Conservation (phyloP, 2,329 filamentous ascomycete species). For the Metarhizium album region DNA sequence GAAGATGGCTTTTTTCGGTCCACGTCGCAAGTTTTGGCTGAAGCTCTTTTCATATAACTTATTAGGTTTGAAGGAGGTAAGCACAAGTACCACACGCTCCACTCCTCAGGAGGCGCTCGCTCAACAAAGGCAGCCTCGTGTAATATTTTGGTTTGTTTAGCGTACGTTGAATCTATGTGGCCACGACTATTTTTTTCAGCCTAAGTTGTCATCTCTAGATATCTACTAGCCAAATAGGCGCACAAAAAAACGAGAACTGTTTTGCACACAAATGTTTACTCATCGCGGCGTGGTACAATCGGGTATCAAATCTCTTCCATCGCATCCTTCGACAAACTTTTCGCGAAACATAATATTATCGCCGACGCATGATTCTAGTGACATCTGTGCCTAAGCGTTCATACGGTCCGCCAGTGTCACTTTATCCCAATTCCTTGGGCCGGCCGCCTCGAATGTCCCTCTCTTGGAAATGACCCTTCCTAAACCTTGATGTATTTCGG, state of each 20-base stretch:
- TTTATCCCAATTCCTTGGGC: conserved; percentile 41
- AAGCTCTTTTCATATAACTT: no score
- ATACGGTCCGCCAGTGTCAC: conserved; percentile 20
- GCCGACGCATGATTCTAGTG: background rate
- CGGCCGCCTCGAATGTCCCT: conserved; percentile 58
- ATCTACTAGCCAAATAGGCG: no score
- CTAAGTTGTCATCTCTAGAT: no score
- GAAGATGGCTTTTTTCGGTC: no score
- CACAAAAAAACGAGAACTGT: background rate
- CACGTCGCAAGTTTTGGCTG: no score
- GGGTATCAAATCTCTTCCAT: conserved; percentile 15
- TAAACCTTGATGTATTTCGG: conserved; percentile 72
- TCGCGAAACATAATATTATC: background rate
- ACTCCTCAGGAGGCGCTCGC: no score
- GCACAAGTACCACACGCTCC: no score
- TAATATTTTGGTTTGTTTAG: no score
- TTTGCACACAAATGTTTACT: background rate
- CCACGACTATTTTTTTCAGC: no score
- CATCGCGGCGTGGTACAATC: background rate
- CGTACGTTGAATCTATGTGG: no score
- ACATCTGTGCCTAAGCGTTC: conserved; percentile 7
- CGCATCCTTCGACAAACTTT: background rate
- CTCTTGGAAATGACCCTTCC: conserved; percentile 76
- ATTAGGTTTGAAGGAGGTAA: no score
- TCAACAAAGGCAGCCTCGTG: no score